phyloP scores from a whole-genome alignment of 345 rosid species.

The Eucalyptus polyanthemos region DNA sequence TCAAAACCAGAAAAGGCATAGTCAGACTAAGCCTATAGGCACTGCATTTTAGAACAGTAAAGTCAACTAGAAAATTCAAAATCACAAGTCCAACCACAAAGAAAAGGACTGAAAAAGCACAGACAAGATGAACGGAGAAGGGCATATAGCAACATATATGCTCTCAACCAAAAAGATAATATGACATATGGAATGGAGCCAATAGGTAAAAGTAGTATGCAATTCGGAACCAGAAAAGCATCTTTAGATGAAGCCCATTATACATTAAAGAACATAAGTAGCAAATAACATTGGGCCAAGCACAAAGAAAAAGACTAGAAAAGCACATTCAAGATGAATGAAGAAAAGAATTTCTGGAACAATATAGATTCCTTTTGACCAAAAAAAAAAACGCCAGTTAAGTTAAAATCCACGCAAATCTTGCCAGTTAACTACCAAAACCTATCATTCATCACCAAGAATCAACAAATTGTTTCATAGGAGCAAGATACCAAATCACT shows the following conservation, averaged over 20 bases:
- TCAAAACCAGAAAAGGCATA: background rate
- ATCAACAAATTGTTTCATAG: background rate
- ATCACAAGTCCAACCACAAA: background rate
- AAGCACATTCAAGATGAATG: background rate
- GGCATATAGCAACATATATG: background rate
- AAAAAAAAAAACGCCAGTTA: background rate
- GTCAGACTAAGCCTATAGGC: background rate
- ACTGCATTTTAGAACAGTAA: background rate
- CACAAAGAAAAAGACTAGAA: background rate
- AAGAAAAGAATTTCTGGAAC: background rate
- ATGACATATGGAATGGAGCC: background rate
- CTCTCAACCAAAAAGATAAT: background rate
- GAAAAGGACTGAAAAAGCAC: background rate
- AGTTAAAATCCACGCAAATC: background rate
- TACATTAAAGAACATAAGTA: background rate
- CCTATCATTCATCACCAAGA: background rate
- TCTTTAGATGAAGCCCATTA: background rate
- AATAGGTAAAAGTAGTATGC: background rate
- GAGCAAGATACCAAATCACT: background rate
- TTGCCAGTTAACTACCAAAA: background rate
- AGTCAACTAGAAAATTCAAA: background rate
- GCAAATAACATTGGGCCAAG: background rate
- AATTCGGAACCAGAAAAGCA: background rate
- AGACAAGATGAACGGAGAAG: background rate
- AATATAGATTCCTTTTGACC: background rate